Evolutionary conservation across 768 basidiomycete genomes (phyloP).

Genomic region (Cantharellus cinnabarinus): DNA sequence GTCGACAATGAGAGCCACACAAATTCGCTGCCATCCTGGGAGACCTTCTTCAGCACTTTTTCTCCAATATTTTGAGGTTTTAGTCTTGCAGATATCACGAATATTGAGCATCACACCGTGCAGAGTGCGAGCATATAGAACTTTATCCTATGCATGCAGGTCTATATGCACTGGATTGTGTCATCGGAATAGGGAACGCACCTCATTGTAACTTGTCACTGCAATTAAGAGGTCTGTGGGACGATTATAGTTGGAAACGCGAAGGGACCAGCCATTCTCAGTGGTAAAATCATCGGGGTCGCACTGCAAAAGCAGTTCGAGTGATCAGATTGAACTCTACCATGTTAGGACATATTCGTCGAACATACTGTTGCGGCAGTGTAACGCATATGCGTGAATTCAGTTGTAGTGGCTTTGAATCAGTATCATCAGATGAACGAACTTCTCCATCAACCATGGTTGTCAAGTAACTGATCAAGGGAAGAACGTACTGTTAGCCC

Average conservation of each 20-base stretch:
- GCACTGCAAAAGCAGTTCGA: constrained; percentile 14
- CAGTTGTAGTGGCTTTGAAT: constrained; percentile 38
- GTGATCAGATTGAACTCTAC: not conserved
- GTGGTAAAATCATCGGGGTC: constrained; percentile 78
- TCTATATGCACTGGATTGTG: not conserved
- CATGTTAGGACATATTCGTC: not conserved
- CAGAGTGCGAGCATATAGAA: constrained; percentile 33
- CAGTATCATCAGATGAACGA: not conserved
- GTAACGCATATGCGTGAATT: constrained; percentile 94
- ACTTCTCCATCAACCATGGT: not conserved
- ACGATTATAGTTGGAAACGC: constrained; percentile 68
- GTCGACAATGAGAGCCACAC: constrained; percentile 52
- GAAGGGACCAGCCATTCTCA: constrained; percentile 65
- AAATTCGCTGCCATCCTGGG: constrained; percentile 81
- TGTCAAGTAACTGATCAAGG: not conserved
- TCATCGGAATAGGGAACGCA: constrained; percentile 13
- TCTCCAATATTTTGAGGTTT: constrained; percentile 83
- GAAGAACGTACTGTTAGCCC: constrained; percentile 24
- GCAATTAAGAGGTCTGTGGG: constrained; percentile 88
- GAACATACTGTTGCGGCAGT: constrained; percentile 47
- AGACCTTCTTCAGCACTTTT: constrained; percentile 62
- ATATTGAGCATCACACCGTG: constrained; percentile 97
- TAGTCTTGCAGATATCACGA: constrained; percentile 87
- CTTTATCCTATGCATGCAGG: constrained; percentile 10
- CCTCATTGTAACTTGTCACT: constrained; percentile 84